A percentile compares a stretch with the other conserved stretches of the same genome.
Evolutionary conservation across 2,329 filamentous ascomycete genomes (phyloP).

Genomic region (Huntiella omanensis): DNA sequence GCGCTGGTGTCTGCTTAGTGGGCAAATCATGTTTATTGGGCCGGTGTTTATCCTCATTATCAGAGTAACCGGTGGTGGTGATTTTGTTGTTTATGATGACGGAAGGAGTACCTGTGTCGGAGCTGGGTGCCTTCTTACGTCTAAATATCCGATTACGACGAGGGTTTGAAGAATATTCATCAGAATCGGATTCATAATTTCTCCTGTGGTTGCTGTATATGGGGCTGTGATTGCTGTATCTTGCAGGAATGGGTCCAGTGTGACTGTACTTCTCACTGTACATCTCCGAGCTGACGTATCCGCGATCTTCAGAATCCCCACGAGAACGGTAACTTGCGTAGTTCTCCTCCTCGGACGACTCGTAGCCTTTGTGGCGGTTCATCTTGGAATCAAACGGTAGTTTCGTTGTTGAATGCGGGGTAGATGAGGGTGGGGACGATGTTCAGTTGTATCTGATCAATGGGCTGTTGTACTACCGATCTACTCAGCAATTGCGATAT

Average conservation of each 20-base stretch:
- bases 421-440: neutral
- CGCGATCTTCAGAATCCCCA: neutral
- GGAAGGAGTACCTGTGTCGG: no score
- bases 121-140: no score
- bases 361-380: neutral
- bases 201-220: neutral
- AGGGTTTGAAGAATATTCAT: neutral
- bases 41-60: conserved; percentile 1
- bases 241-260: conserved; percentile 1
- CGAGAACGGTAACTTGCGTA: neutral
- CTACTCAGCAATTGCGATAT: no score
- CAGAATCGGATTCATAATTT: neutral
- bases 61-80: neutral
- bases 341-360: neutral
- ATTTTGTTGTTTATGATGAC: conserved; percentile 5
- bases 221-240: neutral
- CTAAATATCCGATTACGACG: neutral
- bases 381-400: neutral
- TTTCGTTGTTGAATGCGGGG: neutral
- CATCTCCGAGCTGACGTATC: neutral
- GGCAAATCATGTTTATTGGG: neutral
- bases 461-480: no score
- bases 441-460: no score
- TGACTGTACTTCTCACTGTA: neutral
- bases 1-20: neutral